Evolutionary conservation across 2,329 filamentous ascomycete genomes (phyloP).

Genomic region (Colletotrichum spinosum): DNA sequence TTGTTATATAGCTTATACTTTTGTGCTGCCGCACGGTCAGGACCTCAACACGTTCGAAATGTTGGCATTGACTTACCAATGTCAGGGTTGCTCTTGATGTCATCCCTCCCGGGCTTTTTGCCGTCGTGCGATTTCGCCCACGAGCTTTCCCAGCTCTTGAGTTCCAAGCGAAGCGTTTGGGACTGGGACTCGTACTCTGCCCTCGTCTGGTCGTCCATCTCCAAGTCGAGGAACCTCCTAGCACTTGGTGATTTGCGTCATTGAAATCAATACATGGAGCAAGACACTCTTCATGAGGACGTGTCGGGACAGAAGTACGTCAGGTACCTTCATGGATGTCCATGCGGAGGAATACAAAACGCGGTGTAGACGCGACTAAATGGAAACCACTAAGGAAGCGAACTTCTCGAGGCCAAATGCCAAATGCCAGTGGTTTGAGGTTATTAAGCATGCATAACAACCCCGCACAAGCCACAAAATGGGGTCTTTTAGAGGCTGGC

Average conservation of each 20-base stretch:
- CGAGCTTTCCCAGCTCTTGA: conserved; percentile 80
- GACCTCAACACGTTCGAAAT: neutral
- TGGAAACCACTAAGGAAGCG: conserved; percentile 33
- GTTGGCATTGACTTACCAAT: conserved; percentile 67
- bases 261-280: conserved; percentile 3
- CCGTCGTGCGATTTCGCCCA: conserved; percentile 74
- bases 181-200: conserved; percentile 61
- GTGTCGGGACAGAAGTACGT: conserved; percentile 8
- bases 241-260: conserved; percentile 15
- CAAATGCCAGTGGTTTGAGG: no score
- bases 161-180: conserved; percentile 70
- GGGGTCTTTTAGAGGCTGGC: no score
- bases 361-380: conserved; percentile 27
- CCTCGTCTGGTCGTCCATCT: conserved; percentile 61
- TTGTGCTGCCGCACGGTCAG: conserved; percentile 57
- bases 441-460: no score
- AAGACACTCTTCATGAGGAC: neutral
- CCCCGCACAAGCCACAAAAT: no score
- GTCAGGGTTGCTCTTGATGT: conserved; percentile 78
- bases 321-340: conserved; percentile 18
- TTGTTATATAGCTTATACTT: conserved; percentile 85
- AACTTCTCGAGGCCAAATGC: no score
- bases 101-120: conserved; percentile 76
- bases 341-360: conserved; percentile 11
- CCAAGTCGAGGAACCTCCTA: neutral